Conservation (phyloP, 73 alveolate species). For the Symbiodinium pilosum region DNA sequence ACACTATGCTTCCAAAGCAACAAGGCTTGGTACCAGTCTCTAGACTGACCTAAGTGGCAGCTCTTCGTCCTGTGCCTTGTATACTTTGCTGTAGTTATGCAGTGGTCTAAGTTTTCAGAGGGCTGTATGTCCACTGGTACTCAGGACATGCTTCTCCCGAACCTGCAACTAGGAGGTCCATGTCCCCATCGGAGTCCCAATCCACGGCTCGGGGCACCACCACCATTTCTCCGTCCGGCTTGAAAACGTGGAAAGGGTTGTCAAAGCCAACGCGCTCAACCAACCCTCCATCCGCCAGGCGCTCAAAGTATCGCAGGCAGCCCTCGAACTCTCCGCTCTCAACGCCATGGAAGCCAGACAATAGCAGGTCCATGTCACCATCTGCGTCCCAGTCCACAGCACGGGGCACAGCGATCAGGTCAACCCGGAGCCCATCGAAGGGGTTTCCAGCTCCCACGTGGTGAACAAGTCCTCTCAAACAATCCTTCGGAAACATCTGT, state of each 20-base stretch:
- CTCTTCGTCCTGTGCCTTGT: no score
- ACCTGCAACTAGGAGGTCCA: neutral
- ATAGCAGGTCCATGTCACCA: neutral
- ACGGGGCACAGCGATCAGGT: neutral
- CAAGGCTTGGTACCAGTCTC: no score
- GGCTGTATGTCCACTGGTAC: no score
- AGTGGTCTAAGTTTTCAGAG: no score
- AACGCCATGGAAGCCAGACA: neutral
- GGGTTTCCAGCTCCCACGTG: neutral
- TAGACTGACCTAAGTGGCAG: no score
- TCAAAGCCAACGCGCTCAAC: neutral
- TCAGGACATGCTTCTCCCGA: no score
- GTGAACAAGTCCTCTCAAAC: neutral
- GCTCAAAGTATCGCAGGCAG: neutral
- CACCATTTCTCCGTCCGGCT: neutral
- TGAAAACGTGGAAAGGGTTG: neutral
- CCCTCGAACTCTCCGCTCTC: neutral
- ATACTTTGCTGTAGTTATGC: no score
- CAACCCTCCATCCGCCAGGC: neutral
- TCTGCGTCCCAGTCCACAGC: conserved; percentile 6
- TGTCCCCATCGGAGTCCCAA: neutral
- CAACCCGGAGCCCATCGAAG: neutral
- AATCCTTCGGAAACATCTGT: no score
- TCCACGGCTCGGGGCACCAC: conserved; percentile 1
- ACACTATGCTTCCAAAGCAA: no score